Evolutionary conservation across 768 basidiomycete species (phyloP), one percentile per base, ranked within the genome.

Genomic region (Tylopilus cervinicoccineus): DNA sequence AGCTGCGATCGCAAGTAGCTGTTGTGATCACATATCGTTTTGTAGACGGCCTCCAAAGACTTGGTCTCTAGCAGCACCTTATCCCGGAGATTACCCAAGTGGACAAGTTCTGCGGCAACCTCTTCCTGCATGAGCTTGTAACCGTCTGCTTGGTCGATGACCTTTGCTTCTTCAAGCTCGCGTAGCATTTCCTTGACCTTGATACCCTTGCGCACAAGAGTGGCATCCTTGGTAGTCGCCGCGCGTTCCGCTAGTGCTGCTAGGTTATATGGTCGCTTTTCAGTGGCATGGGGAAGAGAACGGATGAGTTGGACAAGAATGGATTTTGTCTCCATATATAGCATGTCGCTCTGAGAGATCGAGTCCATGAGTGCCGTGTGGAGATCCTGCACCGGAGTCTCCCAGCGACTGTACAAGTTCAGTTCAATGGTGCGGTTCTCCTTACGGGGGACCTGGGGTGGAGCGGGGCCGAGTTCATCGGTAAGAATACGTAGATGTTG

Each of bases 271-370:
- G 96, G 96, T 26, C 84, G 82, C 64, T 87, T 88, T 44, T 93
- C 90, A 6, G 83, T 78, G 1, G 83, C 76, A 40, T 85, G 79
- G 2, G 95, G 95, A 47, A 99, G 80, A 27, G 94, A 98, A 56
- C 96, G 93, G 48, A 99, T 84, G 45, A 98, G 81, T 66, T 97
- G 93, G 27, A 98, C 96, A 57, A 99, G 93, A 63, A 98, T 98
- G 7, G 95, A 97, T 73, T 99, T 99, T 48, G 96, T 90, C 67
- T 99, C 96, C 93, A 98, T 97, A 74, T 98, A 99, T 26, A 98
- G 81, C 83, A 99, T 95, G 70, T 99, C 96, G 64, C 88, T 88
- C 38, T 93, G 93, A 20, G 96, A 97, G 24, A 99, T 88, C 22
- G 92, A 90, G 68, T 94, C 93, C 86, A 98, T 93, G 48, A 99